Base-by-base conservation (phyloP, 768 basidiomycete species). In the Suillus lakei region DNA sequence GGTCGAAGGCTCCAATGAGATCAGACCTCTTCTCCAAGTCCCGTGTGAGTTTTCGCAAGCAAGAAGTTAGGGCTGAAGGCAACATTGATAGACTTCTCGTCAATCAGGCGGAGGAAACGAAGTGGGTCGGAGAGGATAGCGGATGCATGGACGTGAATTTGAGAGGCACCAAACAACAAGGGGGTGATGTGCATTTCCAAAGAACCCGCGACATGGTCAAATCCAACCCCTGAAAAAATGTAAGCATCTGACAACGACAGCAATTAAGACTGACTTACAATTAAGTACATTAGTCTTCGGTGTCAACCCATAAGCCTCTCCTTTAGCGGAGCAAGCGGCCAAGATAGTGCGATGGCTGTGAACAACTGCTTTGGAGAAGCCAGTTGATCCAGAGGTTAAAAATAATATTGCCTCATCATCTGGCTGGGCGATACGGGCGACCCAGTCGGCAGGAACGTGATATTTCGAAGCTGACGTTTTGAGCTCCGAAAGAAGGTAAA, bases 141-240 rank as follows among this genome's bases (percentile, higher is more conserved):
- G 13, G 26, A 55, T 21, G 51, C 59, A 21, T 55, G 32, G 44
- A 60, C 30, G 18, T 48, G 32, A 44, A 64, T 34, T 28, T 48
- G 60, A 10, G 38, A 54, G 21, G 51, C 48, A 0, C 72, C 73
- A 61, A 73, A 70, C 23, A 68, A 68, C 53, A 66, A 32, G 56
- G 30, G 76, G 66, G 77, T 75, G 13, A 79, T 70, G 59, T 81
- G 79, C 59, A 80, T 71, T 63, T 82, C 81, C 1, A 80, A 70
- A 6, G 80, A 74, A 23, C 77, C 78, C 4, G 81, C 81, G 63
- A 81, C 81, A 56, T 82, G 81, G 63, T 82, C 81, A 43, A 82
- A 80, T 15, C 78, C 78, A 55, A 82, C 79, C 80, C 73, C 73
- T 74, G 28, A 34, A 10, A 7, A 55, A 59, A 12, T 26, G 44